Evolutionary conservation across 2,329 filamentous ascomycete species (phyloP), one percentile per base, ranked within the genome.

Genomic region (Pseudogymnoascus sp.): DNA sequence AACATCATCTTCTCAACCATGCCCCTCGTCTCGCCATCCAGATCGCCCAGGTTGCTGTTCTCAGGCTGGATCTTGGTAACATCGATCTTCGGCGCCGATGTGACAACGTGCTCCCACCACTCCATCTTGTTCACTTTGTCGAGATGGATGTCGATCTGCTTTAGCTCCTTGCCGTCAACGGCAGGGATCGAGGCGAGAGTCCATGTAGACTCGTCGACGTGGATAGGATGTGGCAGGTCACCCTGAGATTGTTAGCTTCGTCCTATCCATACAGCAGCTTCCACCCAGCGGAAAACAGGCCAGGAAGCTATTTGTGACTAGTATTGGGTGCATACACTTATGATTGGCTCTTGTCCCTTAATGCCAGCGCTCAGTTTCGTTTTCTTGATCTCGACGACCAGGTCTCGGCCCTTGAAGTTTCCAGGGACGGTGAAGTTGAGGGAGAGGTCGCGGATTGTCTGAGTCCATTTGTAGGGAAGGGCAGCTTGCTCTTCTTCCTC

Each of bases 1-100:
- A 85, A 99, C 95, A 99, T 99, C 95, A 99, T 99, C 85, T 99
- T 99, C 86, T 99, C 95, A 51, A 99, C 95, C 93, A 99, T 98
- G 65, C 87, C 85, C 68, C 95, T 85, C 63, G 95, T 99, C 82
- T 96, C 90, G 66, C 95, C 95, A 74, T 98, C 93, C 69, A 99
- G 81, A 76, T 99, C 95, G 64, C 90, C 88, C 73, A 99, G 82
- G 77, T 92, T 96, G 74, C 89, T 93, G 75, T 89, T 93, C 79
- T 98, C 95, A 21, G 95, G 95, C 75, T 88, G 85, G 77, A 99
- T 98, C 81, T 96, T 97, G 71, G 88, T 88, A 37, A 96, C 92
- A 79, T 99, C 95, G 77, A 99, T 96, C 78, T 89, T 90, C 68
- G 95, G 95, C 3, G 93, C 93, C 6, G 80, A 78, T 6, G 88